Percentiles rank a stretch among this genome's conserved stretches.
Conservation (phyloP, 2,329 filamentous ascomycete species). For the Trichoderma brevicompactum region DNA sequence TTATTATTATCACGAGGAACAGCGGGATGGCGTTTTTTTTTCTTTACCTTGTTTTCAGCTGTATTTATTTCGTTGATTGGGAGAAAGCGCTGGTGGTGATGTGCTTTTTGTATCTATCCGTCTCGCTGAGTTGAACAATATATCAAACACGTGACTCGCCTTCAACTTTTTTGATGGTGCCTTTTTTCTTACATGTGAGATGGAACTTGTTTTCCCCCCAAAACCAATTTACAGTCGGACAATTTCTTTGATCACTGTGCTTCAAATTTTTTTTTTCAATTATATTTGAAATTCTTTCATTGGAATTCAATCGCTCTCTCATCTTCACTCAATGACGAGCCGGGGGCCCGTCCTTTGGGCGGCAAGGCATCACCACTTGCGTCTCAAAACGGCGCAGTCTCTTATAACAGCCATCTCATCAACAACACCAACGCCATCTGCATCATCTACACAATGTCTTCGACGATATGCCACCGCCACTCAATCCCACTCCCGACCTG, state of each 20-base stretch:
- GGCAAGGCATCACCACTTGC: neutral
- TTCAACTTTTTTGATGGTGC: neutral
- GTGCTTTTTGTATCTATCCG: neutral
- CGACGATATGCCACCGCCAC: constrained; percentile 12
- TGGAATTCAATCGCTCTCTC: neutral
- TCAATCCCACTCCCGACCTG: neutral
- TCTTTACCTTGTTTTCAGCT: neutral
- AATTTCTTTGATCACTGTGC: neutral
- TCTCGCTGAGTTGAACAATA: neutral
- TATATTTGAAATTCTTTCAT: neutral
- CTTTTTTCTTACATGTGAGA: neutral
- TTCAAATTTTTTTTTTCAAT: neutral
- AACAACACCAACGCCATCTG: neutral
- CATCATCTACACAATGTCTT: neutral
- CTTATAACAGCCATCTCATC: neutral
- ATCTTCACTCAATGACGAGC: constrained; percentile 5
- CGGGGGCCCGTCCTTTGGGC: neutral
- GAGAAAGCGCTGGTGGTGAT: neutral
- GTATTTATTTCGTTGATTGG: neutral
- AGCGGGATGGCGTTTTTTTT: neutral
- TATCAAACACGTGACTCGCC: constrained; percentile 11
- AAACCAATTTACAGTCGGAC: neutral
- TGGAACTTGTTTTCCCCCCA: neutral
- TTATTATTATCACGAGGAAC: neutral
- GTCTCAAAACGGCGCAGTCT: neutral